Evolutionary conservation across 768 basidiomycete genomes (phyloP), one percentile per base, ranked within the genome.

Genomic region (Phylloporus scabripes): DNA sequence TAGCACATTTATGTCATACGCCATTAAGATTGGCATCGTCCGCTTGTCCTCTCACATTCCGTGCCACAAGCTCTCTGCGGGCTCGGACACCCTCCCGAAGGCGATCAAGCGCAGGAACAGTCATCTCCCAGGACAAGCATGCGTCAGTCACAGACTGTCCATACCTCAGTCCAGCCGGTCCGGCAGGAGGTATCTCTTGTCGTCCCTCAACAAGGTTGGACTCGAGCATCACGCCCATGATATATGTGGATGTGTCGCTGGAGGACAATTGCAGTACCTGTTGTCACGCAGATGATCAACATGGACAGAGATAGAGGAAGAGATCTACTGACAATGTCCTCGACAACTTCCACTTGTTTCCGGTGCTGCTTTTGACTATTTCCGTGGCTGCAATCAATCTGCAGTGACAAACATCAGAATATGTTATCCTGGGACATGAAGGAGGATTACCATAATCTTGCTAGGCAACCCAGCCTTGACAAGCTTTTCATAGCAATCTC

Each of bases 311-410:
- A 21, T 26, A 42, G 14, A 20, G 34, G n/a, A 10, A 32, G 18
- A 55, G 29, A 48, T 49, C 45, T 14, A 46, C 83, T 67, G 59
- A 92, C 93, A 55, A 99, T 85, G 62, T 95, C 85, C 28, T 90
- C 86, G 7, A 88, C 91, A 31, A 98, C 95, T 50, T 87, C 83
- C 3, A 83, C 72, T 70, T 99, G 95, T 58, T 83, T 89, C 51
- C 79, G 73, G 67, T 95, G 88, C 63, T 96, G 89, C 70, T 99
- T 97, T 51, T 77, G 81, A 60, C 87, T 91, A 71, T 98, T 97
- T 51, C 95, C 93, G 64, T 97, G 94, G 59, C 92, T 94, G 77
- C 95, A 95, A 68, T 95, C 92, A 55, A 96, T 83, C 93, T 95
- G 62, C 26, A 55, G 42, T 21, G 29, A 39, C 46, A 11, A 46